Percentiles rank a stretch among this genome's conserved stretches.
phyloP scores from a whole-genome alignment of 2,329 filamentous ascomycete genomes.

The Fusarium sp. region DNA sequence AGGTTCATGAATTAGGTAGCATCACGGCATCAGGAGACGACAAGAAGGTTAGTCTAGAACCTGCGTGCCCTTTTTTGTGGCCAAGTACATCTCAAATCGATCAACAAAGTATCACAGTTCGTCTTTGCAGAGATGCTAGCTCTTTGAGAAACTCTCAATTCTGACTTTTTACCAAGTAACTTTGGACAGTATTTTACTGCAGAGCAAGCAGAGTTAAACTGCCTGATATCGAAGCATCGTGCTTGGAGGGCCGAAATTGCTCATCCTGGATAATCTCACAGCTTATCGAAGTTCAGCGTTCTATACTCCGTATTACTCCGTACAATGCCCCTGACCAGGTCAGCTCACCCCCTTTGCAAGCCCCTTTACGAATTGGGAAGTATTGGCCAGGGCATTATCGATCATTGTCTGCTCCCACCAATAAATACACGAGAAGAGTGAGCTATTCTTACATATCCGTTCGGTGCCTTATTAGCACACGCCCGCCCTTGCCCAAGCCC shows the following conservation, averaged over 20 bases:
- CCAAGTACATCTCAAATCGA: neutral
- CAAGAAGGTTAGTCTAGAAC: neutral
- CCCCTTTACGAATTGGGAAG: constrained; percentile 25
- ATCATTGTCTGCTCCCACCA: constrained; percentile 35
- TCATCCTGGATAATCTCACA: constrained; percentile 41
- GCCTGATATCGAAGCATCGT: constrained; percentile 18
- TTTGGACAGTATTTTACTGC: too few relatives aligned
- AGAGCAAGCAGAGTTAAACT: neutral
- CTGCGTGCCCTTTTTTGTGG: neutral
- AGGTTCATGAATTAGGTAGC: too few relatives aligned
- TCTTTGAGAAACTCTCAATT: neutral
- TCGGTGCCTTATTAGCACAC: constrained; percentile 9
- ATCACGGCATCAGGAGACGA: neutral
- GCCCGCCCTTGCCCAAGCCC: constrained; percentile 35
- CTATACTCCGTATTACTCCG: too few relatives aligned
- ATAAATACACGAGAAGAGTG: constrained; percentile 38
- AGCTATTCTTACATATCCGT: constrained; percentile 28
- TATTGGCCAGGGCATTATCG: constrained; percentile 31
- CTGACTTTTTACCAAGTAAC: neutral
- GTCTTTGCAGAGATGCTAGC: neutral
- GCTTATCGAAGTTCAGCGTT: constrained; percentile 29
- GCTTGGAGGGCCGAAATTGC: constrained; percentile 44
- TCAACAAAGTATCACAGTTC: neutral
- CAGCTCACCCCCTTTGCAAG: constrained; percentile 26
- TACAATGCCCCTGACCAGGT: constrained; percentile 19